Evolutionary conservation across 805 yeast genomes (phyloP), one percentile per base, ranked within the genome.

Genomic region (Candida piceae): DNA sequence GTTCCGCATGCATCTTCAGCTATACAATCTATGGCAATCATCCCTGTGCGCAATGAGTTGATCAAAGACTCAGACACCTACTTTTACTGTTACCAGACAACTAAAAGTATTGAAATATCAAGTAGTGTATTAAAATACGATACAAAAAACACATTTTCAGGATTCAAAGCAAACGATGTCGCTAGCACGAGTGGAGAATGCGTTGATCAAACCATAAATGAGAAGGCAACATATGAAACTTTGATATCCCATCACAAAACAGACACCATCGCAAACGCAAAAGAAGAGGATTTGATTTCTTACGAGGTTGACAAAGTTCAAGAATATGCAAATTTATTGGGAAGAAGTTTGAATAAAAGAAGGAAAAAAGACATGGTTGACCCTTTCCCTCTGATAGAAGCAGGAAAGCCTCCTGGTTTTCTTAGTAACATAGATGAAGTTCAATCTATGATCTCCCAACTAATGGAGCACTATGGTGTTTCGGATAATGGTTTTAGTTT

Each of bases 371-470:
- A 35, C 35, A 23, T 16, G 7, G 33, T 7, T 32, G 35, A 7
- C 33, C 28, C 18, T 29, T 16, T 8, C 3, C 11, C 34, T n/a
- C 18, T 48, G 20, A 24, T 38, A 13, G 37, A 41, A 4, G 18
- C 17, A 17, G 34, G 32, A 2, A 8, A 13, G 3, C 30, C 23
- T 4, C 39, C 40, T 5, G 23, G 19, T 2, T 29, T 23, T 12
- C 31, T 59, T 3, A 27, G 35, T 4, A 55, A 57, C 19, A 31
- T 55, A 7, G 40, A 35, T 2, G 68, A 63, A 35, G 36, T 64
- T 17, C 64, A 62, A 34, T 49, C 56, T 12, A 63, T 64, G 69
- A 24, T 65, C 16, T 42, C 44, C 10, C 68, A 63, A 35, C 35
- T 62, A 30, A 46, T 46, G 15, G 32, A 34, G n/a, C 53, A 52